Base-by-base conservation (phyloP, 73 alveolate species). In the Uronychia setigera region DNA sequence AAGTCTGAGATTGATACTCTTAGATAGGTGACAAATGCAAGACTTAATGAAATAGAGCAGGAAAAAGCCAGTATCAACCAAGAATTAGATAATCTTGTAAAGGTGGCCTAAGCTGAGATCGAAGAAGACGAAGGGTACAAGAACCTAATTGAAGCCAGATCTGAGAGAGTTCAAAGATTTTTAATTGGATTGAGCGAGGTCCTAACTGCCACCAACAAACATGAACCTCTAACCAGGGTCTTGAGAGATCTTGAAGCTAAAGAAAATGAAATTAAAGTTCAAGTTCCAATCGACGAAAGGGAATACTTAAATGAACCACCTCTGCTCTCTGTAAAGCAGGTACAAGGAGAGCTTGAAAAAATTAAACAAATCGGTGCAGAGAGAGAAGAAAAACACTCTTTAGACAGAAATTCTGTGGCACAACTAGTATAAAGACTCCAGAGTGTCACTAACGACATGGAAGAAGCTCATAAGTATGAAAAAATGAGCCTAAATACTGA, bases 351-450 rank as follows among this genome's bases (percentile, higher is more conserved):
- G 79, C 29, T 67, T 28, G 79, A 67, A 13, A 26, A 67, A 67
- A 34, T 80, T 1, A 26, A 80, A 29, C 34, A 58, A n/a, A 26
- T 80, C 29, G 87, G 29, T 5, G 78, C 32, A 1, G 87, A 80
- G 58, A 80, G 87, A 57, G 35, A 80, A 31, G 34, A 28, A 1
- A 33, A 58, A 31, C 32, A 80, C 31, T 26, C 46, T 13, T 31
- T 80, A 0, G 87, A 80, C 25, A 80, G 46, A 29, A 32, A n/a
- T 1, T 80, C 87, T 0, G 46, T 80, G 32, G 78, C 46, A 1
- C 79, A 80, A 35, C 87, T 80, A n/a, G 34, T 79, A 1, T 57
- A 35, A 28, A 80, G 87, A 80, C 78, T 80, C 0, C 79, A 30
- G 59, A 31, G 28, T 27, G 25, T 80, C 1, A 26, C 57, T n/a